These are phyloP conservation scores for Escovopsis sp. DNA, from an alignment of 2,329 filamentous ascomycete genomes.

Conservation along the genomic window DNA sequence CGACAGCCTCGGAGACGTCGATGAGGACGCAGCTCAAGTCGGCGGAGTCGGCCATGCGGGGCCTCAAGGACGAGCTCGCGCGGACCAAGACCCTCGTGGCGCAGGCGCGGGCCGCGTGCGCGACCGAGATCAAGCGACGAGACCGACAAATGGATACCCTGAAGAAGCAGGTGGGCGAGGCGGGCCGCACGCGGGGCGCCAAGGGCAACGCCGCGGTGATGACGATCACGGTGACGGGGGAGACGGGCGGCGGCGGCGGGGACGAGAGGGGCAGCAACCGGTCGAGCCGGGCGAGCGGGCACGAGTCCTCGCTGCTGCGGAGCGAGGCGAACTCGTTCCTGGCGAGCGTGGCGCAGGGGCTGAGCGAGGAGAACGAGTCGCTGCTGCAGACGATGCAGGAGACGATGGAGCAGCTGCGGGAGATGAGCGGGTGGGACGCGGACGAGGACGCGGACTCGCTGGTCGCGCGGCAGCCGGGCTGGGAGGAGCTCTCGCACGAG, in stretches of 20 bases:
- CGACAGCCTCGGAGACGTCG: conserved; percentile 57
- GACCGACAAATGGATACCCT: conserved; percentile 80
- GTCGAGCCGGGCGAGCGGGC: conserved; percentile 9
- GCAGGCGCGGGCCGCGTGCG: conserved; percentile 74
- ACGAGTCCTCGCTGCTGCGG: conserved; percentile 51
- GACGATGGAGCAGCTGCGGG: conserved; percentile 56
- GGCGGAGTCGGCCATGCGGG: conserved; percentile 58
- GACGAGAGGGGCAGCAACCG: conserved; percentile 13
- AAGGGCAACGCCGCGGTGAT: conserved; percentile 39
- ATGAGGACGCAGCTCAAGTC: conserved; percentile 55
- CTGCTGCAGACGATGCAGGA: conserved; percentile 57
- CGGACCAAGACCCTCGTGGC: conserved; percentile 66
- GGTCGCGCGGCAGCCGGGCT: conserved; percentile 18
- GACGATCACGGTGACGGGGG: conserved; percentile 42
- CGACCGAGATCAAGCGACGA: conserved; percentile 79
- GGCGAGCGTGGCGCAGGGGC: conserved; percentile 63
- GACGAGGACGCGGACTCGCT: conserved; percentile 17
- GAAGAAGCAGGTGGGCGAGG: conserved; percentile 72
- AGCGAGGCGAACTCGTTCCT: conserved; percentile 87
- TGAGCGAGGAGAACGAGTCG: conserved; percentile 86
- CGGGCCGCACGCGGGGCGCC: conserved; percentile 45
- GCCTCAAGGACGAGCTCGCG: conserved; percentile 71
- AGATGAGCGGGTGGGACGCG: conserved; percentile 45
- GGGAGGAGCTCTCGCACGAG: conserved; percentile 56
- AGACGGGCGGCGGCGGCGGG: conserved; percentile 35